A percentile compares a stretch with the other conserved stretches of the same genome.
Evolutionary conservation across 495 filamentous ascomycete genomes (phyloP).

Genomic region (Sordaria brevicollis): DNA sequence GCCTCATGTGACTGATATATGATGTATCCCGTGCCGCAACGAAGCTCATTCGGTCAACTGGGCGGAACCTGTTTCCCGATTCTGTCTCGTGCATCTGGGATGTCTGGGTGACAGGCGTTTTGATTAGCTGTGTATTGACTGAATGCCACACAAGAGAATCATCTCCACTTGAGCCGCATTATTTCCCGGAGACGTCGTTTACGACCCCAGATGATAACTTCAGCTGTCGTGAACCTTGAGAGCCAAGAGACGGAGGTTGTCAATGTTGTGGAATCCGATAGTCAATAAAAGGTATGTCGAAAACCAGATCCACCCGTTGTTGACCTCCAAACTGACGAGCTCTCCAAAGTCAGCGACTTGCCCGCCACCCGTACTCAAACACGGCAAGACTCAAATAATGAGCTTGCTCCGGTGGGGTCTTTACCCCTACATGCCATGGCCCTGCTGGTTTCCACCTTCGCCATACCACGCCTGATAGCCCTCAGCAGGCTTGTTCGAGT

Average conservation of each 20-base stretch:
- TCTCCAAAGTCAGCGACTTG: neutral
- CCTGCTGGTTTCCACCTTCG: constrained; percentile 18
- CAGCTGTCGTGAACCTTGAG: neutral
- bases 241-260: neutral
- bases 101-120: neutral
- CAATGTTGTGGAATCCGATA: neutral
- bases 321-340: neutral
- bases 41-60: neutral
- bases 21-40: neutral
- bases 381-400: neutral
- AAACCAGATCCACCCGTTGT: neutral
- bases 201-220: neutral
- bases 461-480: constrained; percentile 34
- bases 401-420: neutral
- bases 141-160: neutral
- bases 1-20: neutral
- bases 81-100: neutral
- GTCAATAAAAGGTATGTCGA: neutral
- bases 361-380: neutral
- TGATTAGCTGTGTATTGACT: neutral
- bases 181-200: neutral
- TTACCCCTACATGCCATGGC: neutral
- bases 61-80: neutral
- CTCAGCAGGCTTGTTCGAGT: constrained; percentile 26
- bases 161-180: neutral